Conservation (phyloP, 805 yeast species). For the Metschnikowia anglica region DNA sequence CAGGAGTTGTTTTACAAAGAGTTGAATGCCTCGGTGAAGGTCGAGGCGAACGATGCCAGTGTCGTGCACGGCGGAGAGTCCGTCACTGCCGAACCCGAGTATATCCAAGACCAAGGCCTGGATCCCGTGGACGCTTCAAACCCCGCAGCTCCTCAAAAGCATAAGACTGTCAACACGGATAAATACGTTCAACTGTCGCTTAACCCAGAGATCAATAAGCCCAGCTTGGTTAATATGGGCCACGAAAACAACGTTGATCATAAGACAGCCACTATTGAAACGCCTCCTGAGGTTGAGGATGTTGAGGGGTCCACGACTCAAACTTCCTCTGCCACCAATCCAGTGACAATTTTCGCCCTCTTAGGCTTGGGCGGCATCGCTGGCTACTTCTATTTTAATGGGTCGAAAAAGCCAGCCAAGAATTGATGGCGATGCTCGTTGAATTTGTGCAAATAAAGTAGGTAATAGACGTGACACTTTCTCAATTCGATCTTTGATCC, state of each 20-base stretch:
- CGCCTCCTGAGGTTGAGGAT: constrained; percentile 37
- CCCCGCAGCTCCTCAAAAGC: constrained; percentile 15
- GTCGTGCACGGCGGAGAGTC: constrained; percentile 46
- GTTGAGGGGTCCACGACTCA: constrained; percentile 12
- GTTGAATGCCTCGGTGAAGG: constrained; percentile 36
- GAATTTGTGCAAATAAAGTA: background rate
- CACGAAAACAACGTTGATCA: constrained; percentile 35
- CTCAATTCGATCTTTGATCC: no score
- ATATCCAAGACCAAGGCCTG: constrained; percentile 38
- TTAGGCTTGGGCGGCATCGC: constrained; percentile 22
- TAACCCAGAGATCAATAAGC: constrained; percentile 41
- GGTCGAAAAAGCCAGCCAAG: constrained; percentile 2
- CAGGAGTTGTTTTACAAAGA: constrained; percentile 38
- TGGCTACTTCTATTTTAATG: constrained; percentile 18
- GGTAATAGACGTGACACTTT: background rate
- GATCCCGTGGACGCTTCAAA: constrained; percentile 34
- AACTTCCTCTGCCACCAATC: constrained; percentile 5
- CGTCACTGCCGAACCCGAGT: constrained; percentile 39
- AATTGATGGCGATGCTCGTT: background rate
- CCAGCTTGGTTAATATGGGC: constrained; percentile 37
- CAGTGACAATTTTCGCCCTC: constrained; percentile 15
- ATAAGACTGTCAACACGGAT: constrained; percentile 38
- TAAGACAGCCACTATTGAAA: constrained; percentile 32
- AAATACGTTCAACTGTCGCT: constrained; percentile 42
- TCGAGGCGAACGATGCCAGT: constrained; percentile 43